Percentiles rank a stretch among this genome's conserved stretches.
phyloP scores from a whole-genome alignment of 2,329 filamentous ascomycete species.

The Aureobasidium sp. region DNA sequence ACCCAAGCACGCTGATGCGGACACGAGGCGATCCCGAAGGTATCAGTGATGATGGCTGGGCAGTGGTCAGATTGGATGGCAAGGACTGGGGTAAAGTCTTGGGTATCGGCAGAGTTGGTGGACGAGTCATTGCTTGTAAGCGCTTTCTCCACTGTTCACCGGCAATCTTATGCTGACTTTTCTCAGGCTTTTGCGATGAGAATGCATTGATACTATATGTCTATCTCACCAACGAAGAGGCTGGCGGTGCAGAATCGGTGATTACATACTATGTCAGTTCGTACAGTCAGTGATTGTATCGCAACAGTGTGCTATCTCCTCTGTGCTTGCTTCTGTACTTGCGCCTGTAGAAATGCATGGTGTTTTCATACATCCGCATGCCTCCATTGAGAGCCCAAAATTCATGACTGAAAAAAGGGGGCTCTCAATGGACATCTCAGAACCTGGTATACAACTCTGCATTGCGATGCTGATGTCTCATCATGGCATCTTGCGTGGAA shows the following conservation, averaged over 20 bases:
- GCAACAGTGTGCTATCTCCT: not conserved
- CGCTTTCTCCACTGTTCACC: conserved; percentile 9
- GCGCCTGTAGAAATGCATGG: not conserved
- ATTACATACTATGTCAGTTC: conserved; percentile 62
- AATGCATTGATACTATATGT: conserved; percentile 79
- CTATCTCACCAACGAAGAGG: conserved; percentile 66
- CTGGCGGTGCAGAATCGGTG: conserved; percentile 63
- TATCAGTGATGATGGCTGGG: conserved; percentile 75
- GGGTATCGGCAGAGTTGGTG: conserved; percentile 82
- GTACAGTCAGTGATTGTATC: conserved; percentile 38
- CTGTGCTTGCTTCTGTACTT: not conserved
- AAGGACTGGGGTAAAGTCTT: conserved; percentile 93
- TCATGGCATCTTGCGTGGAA: not conserved
- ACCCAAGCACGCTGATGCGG: conserved; percentile 74
- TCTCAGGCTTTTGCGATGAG: conserved; percentile 61
- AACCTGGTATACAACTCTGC: not conserved
- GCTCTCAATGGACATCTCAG: not conserved
- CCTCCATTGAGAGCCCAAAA: not conserved
- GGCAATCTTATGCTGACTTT: conserved; percentile 18
- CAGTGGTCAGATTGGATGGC: conserved; percentile 83
- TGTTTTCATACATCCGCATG: not conserved
- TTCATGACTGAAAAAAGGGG: not conserved
- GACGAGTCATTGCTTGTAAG: conserved; percentile 83
- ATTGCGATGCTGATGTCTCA: not conserved
- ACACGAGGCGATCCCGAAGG: conserved; percentile 48